phyloP scores from a whole-genome alignment of 2,329 filamentous ascomycete genomes.

The Hypoxylon sp. region DNA sequence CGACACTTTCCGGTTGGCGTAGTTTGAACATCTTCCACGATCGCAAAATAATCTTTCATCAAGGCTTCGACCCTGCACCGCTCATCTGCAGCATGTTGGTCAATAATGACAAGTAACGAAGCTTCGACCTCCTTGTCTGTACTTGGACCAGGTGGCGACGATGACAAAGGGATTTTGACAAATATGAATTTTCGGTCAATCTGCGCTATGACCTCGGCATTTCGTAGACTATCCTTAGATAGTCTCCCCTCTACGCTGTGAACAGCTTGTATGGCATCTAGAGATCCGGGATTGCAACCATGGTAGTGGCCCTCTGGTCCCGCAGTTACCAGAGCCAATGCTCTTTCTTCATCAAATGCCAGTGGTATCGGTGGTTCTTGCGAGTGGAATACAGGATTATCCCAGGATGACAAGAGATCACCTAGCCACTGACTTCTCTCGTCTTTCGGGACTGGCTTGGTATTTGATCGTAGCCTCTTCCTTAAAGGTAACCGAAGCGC shows the following conservation, averaged over 20 bases:
- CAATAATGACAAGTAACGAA: conserved; percentile 77
- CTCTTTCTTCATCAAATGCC: conserved; percentile 50
- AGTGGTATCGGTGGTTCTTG: conserved; percentile 61
- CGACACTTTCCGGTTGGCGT: not conserved
- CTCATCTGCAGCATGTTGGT: conserved; percentile 97
- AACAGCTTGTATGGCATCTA: conserved; percentile 41
- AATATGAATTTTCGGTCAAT: conserved; percentile 93
- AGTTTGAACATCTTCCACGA: conserved; percentile 12
- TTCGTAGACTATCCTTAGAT: conserved; percentile 70
- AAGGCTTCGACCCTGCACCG: conserved; percentile 82
- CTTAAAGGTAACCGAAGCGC: conserved; percentile 11
- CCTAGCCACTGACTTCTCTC: conserved; percentile 66
- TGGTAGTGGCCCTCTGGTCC: conserved; percentile 15
- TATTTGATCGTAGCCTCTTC: conserved; percentile 37
- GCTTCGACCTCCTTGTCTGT: not conserved
- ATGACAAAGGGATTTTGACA: conserved; percentile 64
- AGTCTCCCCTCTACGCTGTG: conserved; percentile 61
- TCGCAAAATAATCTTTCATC: conserved; percentile 66
- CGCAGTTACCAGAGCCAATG: conserved; percentile 41
- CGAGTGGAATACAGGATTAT: conserved; percentile 80
- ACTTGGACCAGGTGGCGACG: not conserved
- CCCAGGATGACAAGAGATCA: conserved; percentile 73
- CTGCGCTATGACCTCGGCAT: conserved; percentile 79
- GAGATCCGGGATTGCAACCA: conserved; percentile 28
- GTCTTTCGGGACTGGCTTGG: conserved; percentile 29